These are phyloP conservation scores for Planoprotostelium fungivorum DNA, from an alignment of 78 protist species.

Conservation along the genomic window DNA sequence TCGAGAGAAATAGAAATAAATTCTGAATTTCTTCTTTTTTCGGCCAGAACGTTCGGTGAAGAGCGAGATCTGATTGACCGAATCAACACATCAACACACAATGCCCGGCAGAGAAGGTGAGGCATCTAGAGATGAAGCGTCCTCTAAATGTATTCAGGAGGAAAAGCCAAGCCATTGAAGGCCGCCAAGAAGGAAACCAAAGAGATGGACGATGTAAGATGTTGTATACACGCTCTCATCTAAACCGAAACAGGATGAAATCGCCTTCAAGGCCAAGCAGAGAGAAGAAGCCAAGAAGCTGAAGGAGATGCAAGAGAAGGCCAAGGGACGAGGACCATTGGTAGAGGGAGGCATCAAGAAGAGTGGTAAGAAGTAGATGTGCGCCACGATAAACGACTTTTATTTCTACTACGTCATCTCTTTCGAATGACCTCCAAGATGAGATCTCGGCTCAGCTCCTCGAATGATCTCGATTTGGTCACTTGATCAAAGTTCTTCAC, in stretches of 20 bases:
- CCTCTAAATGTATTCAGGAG: conserved; percentile 27
- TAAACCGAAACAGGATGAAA: conserved; percentile 21
- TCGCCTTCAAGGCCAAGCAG: conserved; percentile 50
- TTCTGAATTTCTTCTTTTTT: too few species aligned
- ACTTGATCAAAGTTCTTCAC: neutral
- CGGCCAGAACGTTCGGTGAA: too few species aligned
- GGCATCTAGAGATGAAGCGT: too few species aligned
- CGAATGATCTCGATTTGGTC: neutral
- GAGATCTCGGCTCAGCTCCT: neutral
- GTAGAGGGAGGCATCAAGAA: conserved; percentile 48
- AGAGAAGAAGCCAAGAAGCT: conserved; percentile 36
- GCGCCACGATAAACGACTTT: neutral
- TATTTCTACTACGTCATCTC: neutral
- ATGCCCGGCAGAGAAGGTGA: neutral
- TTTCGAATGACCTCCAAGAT: neutral
- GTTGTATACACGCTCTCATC: neutral
- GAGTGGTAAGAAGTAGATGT: conserved; percentile 43
- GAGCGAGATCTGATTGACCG: too few species aligned
- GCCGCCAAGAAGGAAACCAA: conserved; percentile 56
- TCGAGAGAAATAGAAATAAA: too few species aligned
- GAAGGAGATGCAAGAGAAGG: conserved; percentile 49
- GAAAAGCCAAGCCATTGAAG: conserved; percentile 57
- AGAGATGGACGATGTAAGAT: conserved; percentile 52
- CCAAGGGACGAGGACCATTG: conserved; percentile 51
- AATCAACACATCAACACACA: neutral